Conservation (phyloP, 805 yeast genomes). For the Yarrowia alimentaria region DNA sequence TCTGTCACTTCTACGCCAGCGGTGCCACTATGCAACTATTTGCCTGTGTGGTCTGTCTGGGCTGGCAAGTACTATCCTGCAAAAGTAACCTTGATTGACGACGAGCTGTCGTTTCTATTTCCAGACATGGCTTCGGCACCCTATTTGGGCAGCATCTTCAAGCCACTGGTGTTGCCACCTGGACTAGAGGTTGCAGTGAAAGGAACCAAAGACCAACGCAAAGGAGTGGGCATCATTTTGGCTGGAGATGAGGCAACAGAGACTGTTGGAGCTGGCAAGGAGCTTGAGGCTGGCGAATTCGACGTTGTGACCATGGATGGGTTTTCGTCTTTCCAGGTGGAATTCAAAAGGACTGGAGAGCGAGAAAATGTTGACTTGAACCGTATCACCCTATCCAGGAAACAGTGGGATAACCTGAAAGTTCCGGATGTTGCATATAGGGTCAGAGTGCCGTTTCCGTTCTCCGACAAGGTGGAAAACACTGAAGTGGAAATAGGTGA, state of each 20-base stretch:
- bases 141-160: background rate
- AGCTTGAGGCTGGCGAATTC: constrained; percentile 58
- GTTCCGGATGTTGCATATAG: background rate
- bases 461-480: constrained; percentile 1
- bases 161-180: background rate
- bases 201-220: background rate
- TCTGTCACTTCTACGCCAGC: constrained; percentile 8
- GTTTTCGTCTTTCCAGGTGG: constrained; percentile 1
- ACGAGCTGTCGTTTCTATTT: background rate
- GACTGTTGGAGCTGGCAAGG: too few species aligned
- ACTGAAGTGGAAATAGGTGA: background rate
- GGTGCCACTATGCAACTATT: background rate
- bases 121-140: background rate
- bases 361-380: background rate
- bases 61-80: background rate
- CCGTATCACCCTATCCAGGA: background rate
- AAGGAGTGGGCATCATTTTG: constrained; percentile 43
- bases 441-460: background rate
- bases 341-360: background rate
- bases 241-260: too few species aligned
- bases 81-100: background rate
- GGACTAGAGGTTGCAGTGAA: background rate
- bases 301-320: constrained; percentile 10
- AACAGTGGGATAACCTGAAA: background rate
- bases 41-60: background rate